Base-by-base conservation (phyloP, 129 eudicot genomes). In the Calendula officinalis region DNA sequence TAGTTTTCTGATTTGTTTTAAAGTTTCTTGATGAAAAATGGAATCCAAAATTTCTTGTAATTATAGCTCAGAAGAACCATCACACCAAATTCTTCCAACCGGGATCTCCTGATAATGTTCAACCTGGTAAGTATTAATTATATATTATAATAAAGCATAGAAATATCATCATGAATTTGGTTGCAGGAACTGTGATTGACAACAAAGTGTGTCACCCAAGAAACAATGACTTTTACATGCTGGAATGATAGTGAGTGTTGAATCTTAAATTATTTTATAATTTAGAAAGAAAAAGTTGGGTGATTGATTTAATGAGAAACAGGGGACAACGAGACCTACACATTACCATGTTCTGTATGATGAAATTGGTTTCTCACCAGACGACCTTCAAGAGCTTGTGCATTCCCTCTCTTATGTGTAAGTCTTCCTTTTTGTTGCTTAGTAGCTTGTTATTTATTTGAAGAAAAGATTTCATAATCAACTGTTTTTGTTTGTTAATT, bases 371-470 rank as follows among this genome's bases (percentile, higher is more conserved):
- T 81, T 88, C 50, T 73, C 89, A 5, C 69, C 89, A 0, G 96
- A 84, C 63, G 92, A 84, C 35, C 63, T 84, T 2, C 95, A 87
- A 56, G 95, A 87, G 40, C 83, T 87, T 5, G 88, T 81, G 22
- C 91, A 87, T 56, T 73, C 80, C 4, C 53, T 87, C 1, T 87
- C 91, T 7, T 87, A 87, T 69, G 95, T 84, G 95, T 83, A 77
- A 87, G 90, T 71, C n/a, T 22, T 22, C 30, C 30, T 22, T 22
- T 22, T 22, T n/a, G n/a, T n/a, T n/a, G n/a, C n/a, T n/a, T n/a
- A n/a, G n/a, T n/a, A n/a, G n/a, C n/a, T n/a, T n/a, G n/a, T n/a
- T n/a, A n/a, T n/a, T n/a, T 22, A 22, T 22, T 22, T 22, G 30
- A 22, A 22, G 30, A 22, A 22, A 22, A 22, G 30, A 22, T 22